phyloP scores from a whole-genome alignment of 371 early-diverging fungal species.

The Apophysomyces ossiformis region DNA sequence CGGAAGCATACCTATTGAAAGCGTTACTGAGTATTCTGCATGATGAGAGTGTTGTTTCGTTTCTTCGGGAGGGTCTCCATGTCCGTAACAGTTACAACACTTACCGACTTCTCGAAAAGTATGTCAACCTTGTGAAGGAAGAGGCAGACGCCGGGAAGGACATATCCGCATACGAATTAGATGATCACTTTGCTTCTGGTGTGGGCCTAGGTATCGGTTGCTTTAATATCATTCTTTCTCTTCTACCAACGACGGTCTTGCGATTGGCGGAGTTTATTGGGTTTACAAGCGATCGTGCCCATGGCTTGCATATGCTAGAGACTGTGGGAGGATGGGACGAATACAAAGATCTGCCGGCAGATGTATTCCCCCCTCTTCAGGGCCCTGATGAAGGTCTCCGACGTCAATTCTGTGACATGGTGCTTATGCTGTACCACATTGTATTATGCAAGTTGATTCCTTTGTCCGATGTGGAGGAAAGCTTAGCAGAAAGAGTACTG shows the following conservation, averaged over 20 bases:
- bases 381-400: slow-evolving; percentile 44
- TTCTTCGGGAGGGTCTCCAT: slow-evolving; percentile 70
- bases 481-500: slow-evolving; percentile 43
- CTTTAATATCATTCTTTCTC: slow-evolving; percentile 69
- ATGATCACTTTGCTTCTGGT: slow-evolving; percentile 71
- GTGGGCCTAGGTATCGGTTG: slow-evolving; percentile 68
- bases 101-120: slow-evolving; percentile 59
- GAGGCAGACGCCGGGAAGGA: slow-evolving; percentile 44
- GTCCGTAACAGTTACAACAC: slow-evolving; percentile 62
- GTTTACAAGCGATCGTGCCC: slow-evolving; percentile 64
- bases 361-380: slow-evolving; percentile 33
- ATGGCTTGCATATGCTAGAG: slow-evolving; percentile 61
- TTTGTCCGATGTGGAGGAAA: slow-evolving; percentile 47
- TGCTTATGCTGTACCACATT: slow-evolving; percentile 65
- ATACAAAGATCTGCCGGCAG: slow-evolving; percentile 57
- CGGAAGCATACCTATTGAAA: slow-evolving; percentile 66
- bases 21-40: slow-evolving; percentile 64
- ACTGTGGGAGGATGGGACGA: slow-evolving; percentile 55
- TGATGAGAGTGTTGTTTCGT: slow-evolving; percentile 67
- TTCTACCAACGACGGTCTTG: slow-evolving; percentile 65
- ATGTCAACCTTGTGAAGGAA: slow-evolving; percentile 43
- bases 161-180: slow-evolving; percentile 44
- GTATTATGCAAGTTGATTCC: slow-evolving; percentile 62
- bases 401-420: slow-evolving; percentile 60
- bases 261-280: slow-evolving; percentile 73